Evolutionary conservation across 2,329 filamentous ascomycete genomes (phyloP).

Genomic region (Ascochyta viciae-villosae): DNA sequence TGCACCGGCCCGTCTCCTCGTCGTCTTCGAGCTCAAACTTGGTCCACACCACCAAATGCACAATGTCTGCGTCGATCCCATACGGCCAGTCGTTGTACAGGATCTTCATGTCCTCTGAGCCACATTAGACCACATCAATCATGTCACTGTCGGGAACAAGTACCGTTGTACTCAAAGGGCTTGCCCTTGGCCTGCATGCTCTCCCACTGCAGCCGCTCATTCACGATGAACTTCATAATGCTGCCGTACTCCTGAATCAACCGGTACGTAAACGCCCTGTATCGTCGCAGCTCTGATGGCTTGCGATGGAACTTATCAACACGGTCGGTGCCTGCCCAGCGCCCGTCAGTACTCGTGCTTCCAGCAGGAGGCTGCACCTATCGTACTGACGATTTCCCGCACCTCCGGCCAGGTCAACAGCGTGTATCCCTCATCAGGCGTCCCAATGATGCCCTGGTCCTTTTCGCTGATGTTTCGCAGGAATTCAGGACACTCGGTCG

Average conservation of each 20-base stretch:
- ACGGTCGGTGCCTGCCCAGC: slow-evolving; percentile 63
- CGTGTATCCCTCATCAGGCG: slow-evolving; percentile 70
- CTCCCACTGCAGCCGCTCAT: slow-evolving; percentile 73
- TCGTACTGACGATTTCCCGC: slow-evolving; percentile 59
- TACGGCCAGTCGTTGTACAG: slow-evolving; percentile 96
- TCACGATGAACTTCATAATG: slow-evolving; percentile 77
- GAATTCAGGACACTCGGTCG: slow-evolving; percentile 73
- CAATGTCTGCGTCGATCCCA: slow-evolving; percentile 76
- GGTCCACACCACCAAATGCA: slow-evolving; percentile 91
- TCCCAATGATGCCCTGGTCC: slow-evolving; percentile 73
- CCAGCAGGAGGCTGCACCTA: slow-evolving; percentile 1
- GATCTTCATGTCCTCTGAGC: slow-evolving; percentile 71
- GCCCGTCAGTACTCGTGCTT: slow-evolving; percentile 15
- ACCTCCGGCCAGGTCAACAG: slow-evolving; percentile 75
- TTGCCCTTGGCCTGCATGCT: slow-evolving; percentile 50
- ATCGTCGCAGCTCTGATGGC: slow-evolving; percentile 79
- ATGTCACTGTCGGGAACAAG: not conserved
- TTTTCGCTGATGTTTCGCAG: slow-evolving; percentile 70
- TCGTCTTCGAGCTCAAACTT: slow-evolving; percentile 83
- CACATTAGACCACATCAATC: slow-evolving; percentile 6
- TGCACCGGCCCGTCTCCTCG: slow-evolving; percentile 69
- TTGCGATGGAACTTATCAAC: slow-evolving; percentile 79
- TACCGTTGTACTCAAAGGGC: slow-evolving; percentile 55
- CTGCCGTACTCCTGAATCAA: slow-evolving; percentile 74
- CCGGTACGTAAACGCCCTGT: slow-evolving; percentile 71